Evolutionary conservation across 2,329 filamentous ascomycete species (phyloP).

Genomic region (Stemphylium beticola): DNA sequence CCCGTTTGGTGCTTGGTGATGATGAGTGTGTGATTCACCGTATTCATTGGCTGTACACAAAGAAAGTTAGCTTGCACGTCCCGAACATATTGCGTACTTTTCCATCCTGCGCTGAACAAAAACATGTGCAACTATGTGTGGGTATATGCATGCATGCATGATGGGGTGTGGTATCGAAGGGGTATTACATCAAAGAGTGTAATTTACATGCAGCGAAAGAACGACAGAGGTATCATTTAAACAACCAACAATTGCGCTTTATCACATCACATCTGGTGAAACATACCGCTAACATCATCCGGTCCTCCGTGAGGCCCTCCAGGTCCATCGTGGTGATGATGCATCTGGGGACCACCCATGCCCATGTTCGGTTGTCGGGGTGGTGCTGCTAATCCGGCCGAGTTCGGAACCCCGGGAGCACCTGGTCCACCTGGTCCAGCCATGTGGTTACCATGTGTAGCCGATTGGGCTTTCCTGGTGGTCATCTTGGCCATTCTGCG

Average conservation of each 20-base stretch:
- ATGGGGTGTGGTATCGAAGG: slow-evolving; percentile 47
- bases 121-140: slow-evolving; percentile 33
- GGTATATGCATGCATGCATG: slow-evolving; percentile 40
- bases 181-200: slow-evolving; percentile 52
- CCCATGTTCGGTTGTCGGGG: slow-evolving; percentile 70
- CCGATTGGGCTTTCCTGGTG: slow-evolving; percentile 74
- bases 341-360: slow-evolving; percentile 69
- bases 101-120: slow-evolving; percentile 33
- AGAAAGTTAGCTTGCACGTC: slow-evolving; percentile 53
- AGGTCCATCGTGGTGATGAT: slow-evolving; percentile 76
- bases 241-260: slow-evolving; percentile 45
- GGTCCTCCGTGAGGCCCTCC: slow-evolving; percentile 70
- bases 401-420: slow-evolving; percentile 68
- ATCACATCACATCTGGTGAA: slow-evolving; percentile 79
- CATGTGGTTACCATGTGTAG: slow-evolving; percentile 69
- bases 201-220: slow-evolving; percentile 52
- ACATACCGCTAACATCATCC: slow-evolving; percentile 96
- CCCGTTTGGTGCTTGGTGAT: slow-evolving; percentile 67
- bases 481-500: slow-evolving; percentile 96
- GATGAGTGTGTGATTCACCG: slow-evolving; percentile 68
- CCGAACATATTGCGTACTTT: slow-evolving; percentile 29
- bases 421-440: slow-evolving; percentile 66
- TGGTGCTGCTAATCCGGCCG: slow-evolving; percentile 65
- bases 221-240: slow-evolving; percentile 52
- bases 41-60: slow-evolving; percentile 62